phyloP scores from a whole-genome alignment of 106 monocot genomes.

The Amphibolis antarctica region DNA sequence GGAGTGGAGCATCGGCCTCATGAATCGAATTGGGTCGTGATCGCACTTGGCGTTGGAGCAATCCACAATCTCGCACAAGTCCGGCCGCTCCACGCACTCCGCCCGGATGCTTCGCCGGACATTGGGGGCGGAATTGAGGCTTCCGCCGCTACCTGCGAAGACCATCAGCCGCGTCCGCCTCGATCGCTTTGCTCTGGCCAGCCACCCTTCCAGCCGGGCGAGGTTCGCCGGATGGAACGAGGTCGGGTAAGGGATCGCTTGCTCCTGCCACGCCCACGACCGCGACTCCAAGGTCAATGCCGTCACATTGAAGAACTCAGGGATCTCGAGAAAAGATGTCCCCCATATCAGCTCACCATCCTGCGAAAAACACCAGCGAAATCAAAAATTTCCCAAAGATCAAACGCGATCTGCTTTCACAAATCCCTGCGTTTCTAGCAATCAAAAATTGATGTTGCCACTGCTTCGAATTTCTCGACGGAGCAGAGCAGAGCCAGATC shows the following conservation, averaged over 20 bases:
- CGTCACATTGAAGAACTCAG: conserved; percentile 63
- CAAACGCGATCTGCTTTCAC: too few relatives aligned
- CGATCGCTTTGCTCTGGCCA: conserved; percentile 41
- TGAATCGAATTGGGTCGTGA: conserved; percentile 58
- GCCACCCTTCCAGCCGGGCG: conserved; percentile 46
- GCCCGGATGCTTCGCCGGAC: conserved; percentile 53
- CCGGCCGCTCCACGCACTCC: conserved; percentile 61
- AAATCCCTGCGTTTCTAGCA: too few relatives aligned
- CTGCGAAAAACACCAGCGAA: not conserved
- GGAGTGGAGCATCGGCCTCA: conserved; percentile 73
- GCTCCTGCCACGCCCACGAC: conserved; percentile 82
- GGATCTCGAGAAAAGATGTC: conserved; percentile 61
- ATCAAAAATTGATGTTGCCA: too few relatives aligned
- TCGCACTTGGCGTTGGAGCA: conserved; percentile 61
- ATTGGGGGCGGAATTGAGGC: conserved; percentile 34
- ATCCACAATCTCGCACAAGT: conserved; percentile 69
- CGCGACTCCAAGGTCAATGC: conserved; percentile 53
- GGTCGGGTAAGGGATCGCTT: conserved; percentile 64
- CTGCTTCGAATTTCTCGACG: too few relatives aligned
- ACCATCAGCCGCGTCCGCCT: conserved; percentile 43
- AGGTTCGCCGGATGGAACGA: conserved; percentile 81
- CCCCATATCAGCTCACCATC: conserved; percentile 48
- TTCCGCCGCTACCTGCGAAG: conserved; percentile 58
- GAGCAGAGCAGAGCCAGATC: too few relatives aligned
- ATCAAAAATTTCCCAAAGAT: too few relatives aligned